Base-by-base conservation (phyloP, 1,284 basidiomycete species). In the Puccinia novopanici region DNA sequence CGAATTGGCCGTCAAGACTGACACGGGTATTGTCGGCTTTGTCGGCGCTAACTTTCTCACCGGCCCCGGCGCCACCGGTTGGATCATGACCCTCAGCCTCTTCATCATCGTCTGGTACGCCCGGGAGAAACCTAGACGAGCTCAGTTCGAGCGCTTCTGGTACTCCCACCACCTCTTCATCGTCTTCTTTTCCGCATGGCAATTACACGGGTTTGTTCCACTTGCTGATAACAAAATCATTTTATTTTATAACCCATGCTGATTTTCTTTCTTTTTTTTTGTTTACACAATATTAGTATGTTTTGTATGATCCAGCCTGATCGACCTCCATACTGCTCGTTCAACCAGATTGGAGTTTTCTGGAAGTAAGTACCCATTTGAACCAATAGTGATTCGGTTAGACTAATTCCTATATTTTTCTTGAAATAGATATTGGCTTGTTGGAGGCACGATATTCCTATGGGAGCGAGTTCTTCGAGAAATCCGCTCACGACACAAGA, bases 291-390 rank as follows among this genome's bases (percentile, higher is more conserved):
- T 42, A 1, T 17, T 37, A 93, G 94, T 77, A 92, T 95, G 92
- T 94, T 94, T 89, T 95, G 93, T 86, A 93, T 93, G 92, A 92
- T 93, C 86, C 87, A 93, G 87, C 93, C 93, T n/a, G 93, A 95
- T 86, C 88, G 91, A 75, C 89, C 91, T 0, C 93, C 92, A 0
- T 93, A 89, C 87, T 96, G 94, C 87, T 92, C 91, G 5, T 91
- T 86, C 86, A 92, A 91, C 85, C 89, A 87, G n/a, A 91, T 94
- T 83, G 94, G 93, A 83, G 92, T 94, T 82, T 95, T 96, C 87
- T 96, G 94, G 94, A 83, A 84, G 91, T 93, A 83, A 82, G 90
- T 87, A 45, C 2, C 8, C 12, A n/a, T n/a, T 61, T 37, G n/a
- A 34, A 34, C 3, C 57, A 63, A 6, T 63, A 12, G 27, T 27